Evolutionary conservation across 352 stramenopile species (phyloP).

Genomic region (Phytophthora agathidicida): DNA sequence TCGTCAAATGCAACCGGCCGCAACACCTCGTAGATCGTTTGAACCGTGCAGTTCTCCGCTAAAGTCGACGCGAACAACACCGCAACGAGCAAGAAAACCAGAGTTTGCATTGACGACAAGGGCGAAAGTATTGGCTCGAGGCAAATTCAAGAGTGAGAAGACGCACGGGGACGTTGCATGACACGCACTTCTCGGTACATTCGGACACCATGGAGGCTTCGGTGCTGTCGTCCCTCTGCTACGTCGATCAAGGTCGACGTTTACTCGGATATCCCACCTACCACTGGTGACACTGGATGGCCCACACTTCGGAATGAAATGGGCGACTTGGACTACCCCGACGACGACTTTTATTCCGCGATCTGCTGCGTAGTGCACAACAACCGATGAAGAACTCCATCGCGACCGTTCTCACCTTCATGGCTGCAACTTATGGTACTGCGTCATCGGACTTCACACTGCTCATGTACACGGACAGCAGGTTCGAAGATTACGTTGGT

Average conservation of each 20-base stretch:
- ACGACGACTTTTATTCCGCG: slow-evolving; percentile 16
- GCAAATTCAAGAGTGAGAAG: slow-evolving; percentile 17
- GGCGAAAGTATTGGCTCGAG: no score
- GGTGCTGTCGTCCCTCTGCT: no score
- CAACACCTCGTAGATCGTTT: slow-evolving; percentile 1
- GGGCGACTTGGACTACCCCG: background rate
- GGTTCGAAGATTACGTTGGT: slow-evolving; percentile 26
- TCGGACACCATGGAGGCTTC: no score
- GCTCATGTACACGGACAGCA: slow-evolving; percentile 31
- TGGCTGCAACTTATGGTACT: background rate
- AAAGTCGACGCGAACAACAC: slow-evolving; percentile 3
- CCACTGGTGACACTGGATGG: slow-evolving; percentile 5
- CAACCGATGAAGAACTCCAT: slow-evolving; percentile 12
- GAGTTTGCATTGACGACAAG: no score
- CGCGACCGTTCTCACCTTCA: background rate
- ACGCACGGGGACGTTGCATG: no score
- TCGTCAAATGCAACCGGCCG: slow-evolving; percentile 3
- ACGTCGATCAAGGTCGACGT: no score
- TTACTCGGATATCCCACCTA: slow-evolving; percentile 16
- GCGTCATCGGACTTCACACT: slow-evolving; percentile 15
- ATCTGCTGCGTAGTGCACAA: slow-evolving; percentile 11
- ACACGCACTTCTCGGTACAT: no score
- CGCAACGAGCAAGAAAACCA: no score
- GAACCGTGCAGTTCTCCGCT: slow-evolving; percentile 21
- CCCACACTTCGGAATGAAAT: background rate